phyloP scores from a whole-genome alignment of 2,329 filamentous ascomycete genomes.

The Fusarium sp. region DNA sequence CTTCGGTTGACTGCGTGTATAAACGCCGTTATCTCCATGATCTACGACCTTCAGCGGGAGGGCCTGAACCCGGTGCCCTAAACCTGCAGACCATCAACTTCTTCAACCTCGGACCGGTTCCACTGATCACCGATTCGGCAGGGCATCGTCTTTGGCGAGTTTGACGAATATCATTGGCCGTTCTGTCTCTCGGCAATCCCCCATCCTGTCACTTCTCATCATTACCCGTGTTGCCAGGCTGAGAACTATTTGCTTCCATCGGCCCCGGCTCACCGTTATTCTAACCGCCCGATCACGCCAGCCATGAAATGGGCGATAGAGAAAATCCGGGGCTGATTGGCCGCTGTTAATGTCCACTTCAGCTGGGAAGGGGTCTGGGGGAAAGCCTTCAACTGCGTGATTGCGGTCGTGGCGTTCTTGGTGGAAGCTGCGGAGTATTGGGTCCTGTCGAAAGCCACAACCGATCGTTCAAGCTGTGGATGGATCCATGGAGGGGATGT shows the following conservation, averaged over 20 bases:
- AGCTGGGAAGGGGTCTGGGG: conserved; percentile 15
- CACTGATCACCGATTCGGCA: not conserved
- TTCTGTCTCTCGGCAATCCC: not conserved
- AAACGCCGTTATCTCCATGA: conserved; percentile 2
- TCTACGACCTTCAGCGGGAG: not conserved
- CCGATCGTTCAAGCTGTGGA: not conserved
- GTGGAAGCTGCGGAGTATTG: not conserved
- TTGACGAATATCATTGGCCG: not conserved
- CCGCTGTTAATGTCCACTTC: conserved; percentile 1
- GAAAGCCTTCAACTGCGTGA: not conserved
- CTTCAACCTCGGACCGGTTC: not conserved
- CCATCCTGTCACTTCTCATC: conserved; percentile 1
- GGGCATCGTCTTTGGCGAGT: not conserved
- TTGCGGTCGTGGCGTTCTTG: conserved; percentile 1
- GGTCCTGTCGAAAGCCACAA: not conserved
- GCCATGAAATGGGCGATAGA: not conserved
- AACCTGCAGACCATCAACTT: not conserved
- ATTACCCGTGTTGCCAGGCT: not conserved
- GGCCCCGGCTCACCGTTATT: conserved; percentile 1
- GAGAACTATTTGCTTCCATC: not conserved
- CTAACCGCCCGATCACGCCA: not conserved
- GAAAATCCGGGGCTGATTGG: conserved; percentile 1
- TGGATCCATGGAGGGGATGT: not conserved
- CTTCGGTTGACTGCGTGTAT: not conserved
- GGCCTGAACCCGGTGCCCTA: not conserved